Percentiles rank a stretch among this genome's conserved stretches.
Evolutionary conservation across 176 grass and related monocot species (phyloP).

Genomic region (Carex littledalei): DNA sequence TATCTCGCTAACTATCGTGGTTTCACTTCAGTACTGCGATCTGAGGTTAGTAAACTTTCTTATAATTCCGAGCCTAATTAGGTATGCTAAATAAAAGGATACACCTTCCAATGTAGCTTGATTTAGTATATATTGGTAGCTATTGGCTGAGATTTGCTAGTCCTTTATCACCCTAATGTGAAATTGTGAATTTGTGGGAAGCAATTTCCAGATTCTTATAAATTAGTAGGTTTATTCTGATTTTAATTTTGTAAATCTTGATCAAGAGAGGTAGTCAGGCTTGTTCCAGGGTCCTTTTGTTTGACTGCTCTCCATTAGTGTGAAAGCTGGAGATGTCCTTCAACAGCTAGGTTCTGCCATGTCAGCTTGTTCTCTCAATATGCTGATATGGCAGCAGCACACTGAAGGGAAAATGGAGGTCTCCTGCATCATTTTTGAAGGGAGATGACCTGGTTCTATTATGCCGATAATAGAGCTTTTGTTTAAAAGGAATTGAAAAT

Average conservation of each 20-base stretch:
- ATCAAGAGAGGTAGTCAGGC: background rate
- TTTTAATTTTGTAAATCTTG: slow-evolving; percentile 11
- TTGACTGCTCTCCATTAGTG: background rate
- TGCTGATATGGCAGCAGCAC: slow-evolving; percentile 14
- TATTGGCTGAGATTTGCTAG: slow-evolving; percentile 19
- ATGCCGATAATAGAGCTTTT: background rate
- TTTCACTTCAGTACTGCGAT: slow-evolving; percentile 6
- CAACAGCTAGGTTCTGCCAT: background rate
- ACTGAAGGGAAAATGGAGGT: background rate
- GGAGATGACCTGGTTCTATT: background rate
- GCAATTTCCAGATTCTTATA: slow-evolving; percentile 37
- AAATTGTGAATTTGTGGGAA: slow-evolving; percentile 15
- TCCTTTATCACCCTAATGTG: slow-evolving; percentile 30
- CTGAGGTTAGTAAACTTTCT: slow-evolving; percentile 16
- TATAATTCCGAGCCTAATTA: background rate
- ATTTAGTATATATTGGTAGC: slow-evolving; percentile 24
- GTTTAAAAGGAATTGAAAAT: background rate
- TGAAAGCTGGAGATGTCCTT: background rate
- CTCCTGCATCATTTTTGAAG: background rate
- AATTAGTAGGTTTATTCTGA: slow-evolving; percentile 5
- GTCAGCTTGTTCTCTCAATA: background rate
- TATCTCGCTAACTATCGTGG: background rate
- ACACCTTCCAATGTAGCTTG: slow-evolving; percentile 33
- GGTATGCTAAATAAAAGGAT: background rate
- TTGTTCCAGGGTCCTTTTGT: background rate